A percentile compares a stretch with the other conserved stretches of the same genome.
Conservation (phyloP, 345 rosid species). For the Pseudoturritis turrita region DNA sequence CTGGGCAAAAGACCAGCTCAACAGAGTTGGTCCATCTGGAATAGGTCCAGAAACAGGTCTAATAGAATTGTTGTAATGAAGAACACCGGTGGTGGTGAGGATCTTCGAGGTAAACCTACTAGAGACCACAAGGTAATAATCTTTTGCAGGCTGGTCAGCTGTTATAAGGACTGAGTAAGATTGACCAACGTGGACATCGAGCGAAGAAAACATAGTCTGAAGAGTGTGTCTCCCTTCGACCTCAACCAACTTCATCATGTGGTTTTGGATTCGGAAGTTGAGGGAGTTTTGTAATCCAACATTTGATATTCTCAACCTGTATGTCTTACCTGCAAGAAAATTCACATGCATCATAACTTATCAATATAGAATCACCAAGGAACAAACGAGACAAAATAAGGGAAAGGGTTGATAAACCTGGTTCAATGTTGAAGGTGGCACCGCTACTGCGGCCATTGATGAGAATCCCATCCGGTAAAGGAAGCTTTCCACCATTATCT, state of each 20-base stretch:
- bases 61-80: slow-evolving; percentile 63
- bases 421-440: not conserved
- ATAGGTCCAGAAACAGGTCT: slow-evolving; percentile 59
- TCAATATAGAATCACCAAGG: not conserved
- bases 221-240: slow-evolving; percentile 88
- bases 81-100: slow-evolving; percentile 62
- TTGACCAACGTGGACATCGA: slow-evolving; percentile 85
- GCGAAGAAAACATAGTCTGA: slow-evolving; percentile 64
- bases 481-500: slow-evolving; percentile 3
- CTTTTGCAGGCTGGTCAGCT: slow-evolving; percentile 71
- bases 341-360: not conserved
- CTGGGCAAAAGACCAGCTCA: slow-evolving; percentile 78
- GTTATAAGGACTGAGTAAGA: slow-evolving; percentile 76
- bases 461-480: not conserved
- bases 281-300: slow-evolving; percentile 76
- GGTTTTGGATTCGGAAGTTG: slow-evolving; percentile 85
- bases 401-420: not conserved
- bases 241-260: slow-evolving; percentile 68
- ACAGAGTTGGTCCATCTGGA: slow-evolving; percentile 69
- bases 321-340: slow-evolving; percentile 41
- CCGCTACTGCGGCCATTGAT: not conserved
- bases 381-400: not conserved
- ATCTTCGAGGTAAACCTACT: slow-evolving; percentile 47
- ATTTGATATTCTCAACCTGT: slow-evolving; percentile 82
- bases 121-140: slow-evolving; percentile 77